Evolutionary conservation across 441 rosid species (phyloP).

Genomic region (Populus trichocarpa): DNA sequence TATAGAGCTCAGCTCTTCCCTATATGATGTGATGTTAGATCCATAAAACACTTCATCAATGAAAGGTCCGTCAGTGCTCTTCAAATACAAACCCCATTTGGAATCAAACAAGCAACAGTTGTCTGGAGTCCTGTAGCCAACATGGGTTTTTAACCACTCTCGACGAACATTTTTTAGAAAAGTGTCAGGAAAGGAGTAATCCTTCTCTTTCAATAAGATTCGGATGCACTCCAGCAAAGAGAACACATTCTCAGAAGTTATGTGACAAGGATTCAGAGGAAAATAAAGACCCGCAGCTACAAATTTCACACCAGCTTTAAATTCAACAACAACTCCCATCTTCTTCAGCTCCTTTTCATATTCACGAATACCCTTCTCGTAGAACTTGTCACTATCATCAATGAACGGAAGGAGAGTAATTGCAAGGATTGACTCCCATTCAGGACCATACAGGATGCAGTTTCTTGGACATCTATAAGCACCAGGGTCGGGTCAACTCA

Average conservation of each 20-base stretch:
- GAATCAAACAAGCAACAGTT: constrained; percentile 43
- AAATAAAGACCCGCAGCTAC: constrained; percentile 38
- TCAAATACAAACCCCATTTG: constrained; percentile 34
- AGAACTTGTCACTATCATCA: constrained; percentile 44
- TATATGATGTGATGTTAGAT: constrained; percentile 23
- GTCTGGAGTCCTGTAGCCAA: constrained; percentile 47
- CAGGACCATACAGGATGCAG: constrained; percentile 51
- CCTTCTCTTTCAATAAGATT: constrained; percentile 26
- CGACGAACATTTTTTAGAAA: constrained; percentile 25
- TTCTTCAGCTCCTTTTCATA: constrained; percentile 43
- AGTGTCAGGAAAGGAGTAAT: not conserved
- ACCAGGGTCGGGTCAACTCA: no score
- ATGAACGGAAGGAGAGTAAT: constrained; percentile 57
- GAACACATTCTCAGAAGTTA: constrained; percentile 31
- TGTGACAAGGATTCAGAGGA: constrained; percentile 25
- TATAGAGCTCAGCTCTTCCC: constrained; percentile 38
- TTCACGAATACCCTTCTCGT: constrained; percentile 37
- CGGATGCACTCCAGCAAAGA: constrained; percentile 49
- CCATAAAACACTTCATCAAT: constrained; percentile 62
- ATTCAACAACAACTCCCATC: constrained; percentile 40
- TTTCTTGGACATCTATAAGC: constrained; percentile 46
- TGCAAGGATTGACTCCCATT: constrained; percentile 51
- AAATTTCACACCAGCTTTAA: constrained; percentile 47
- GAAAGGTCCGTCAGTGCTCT: constrained; percentile 66
- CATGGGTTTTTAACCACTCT: constrained; percentile 53